Base-by-base conservation (phyloP, 306 rosid genomes). In the Ochetophila trinervis region DNA sequence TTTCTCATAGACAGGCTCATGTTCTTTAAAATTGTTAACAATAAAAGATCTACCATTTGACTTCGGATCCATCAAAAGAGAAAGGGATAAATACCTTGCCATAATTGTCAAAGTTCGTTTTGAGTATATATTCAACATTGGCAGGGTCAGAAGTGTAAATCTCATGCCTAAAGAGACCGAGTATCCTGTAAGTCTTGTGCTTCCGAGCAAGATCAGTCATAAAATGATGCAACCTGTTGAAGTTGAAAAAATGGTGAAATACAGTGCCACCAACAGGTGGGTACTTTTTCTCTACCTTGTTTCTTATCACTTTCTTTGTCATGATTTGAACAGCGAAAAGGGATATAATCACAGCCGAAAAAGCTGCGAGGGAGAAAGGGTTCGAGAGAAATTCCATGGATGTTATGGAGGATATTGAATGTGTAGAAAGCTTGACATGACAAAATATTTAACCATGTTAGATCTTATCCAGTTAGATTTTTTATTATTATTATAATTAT, bases 121-220 rank as follows among this genome's bases (percentile, higher is more conserved):
- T 91, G 84, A 89, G 96, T 0, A 91, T 85, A 48, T 91, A 87
- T 77, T 87, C 98, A 23, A 91, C 91, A 27, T 88, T 91, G 12
- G 5, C 35, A 0, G 98, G 96, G 32, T 91, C 88, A 0, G 90
- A 35, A 2, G 97, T 91, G 73, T 85, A 91, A 67, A 88, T 55
- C 76, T 91, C 97, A 63, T 55, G 74, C 45, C 96, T 72, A 57
- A 76, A 78, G 58, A 63, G 90, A 8, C 34, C 74, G 18, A 91
- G 75, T 18, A 88, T 67, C 72, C 96, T 83, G 77, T 91, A 91
- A 19, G 97, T 91, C 68, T 49, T 83, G 83, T 91, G 47, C 52
- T 82, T 87, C 8, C 54, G 35, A 2, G 97, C 96, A 40, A 83
- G 95, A 51, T 83, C 86, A 57, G 97, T 88, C 97, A 86, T 88